phyloP scores from a whole-genome alignment of 1,284 basidiomycete genomes.

The Tausonia pullulans region DNA sequence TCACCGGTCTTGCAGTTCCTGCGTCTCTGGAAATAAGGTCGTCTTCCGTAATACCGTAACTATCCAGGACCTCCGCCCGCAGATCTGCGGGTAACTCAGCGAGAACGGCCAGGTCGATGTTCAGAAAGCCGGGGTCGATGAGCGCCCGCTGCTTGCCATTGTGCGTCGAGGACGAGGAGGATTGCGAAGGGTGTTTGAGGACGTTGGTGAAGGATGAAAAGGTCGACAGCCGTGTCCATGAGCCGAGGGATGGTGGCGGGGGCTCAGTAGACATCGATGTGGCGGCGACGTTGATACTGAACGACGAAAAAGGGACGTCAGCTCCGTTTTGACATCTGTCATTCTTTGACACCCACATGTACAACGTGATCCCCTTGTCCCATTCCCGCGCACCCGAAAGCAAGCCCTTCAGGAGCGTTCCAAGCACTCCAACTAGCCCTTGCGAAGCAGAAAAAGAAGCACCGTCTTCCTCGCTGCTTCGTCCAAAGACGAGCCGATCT shows the following conservation, averaged over 20 bases:
- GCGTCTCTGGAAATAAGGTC: background rate
- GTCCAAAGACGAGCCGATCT: constrained; percentile 1
- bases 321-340: no score
- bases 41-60: constrained; percentile 1
- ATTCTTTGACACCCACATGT: constrained; percentile 1
- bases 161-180: background rate
- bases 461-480: background rate
- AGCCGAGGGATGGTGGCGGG: background rate
- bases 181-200: no score
- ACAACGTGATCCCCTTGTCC: background rate
- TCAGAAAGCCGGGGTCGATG: background rate
- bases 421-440: background rate
- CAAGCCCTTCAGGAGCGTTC: background rate
- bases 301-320: background rate
- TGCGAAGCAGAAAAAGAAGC: no score
- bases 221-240: background rate
- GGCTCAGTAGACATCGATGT: background rate
- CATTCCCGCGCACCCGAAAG: background rate
- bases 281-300: constrained; percentile 15
- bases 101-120: constrained; percentile 6
- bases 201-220: background rate
- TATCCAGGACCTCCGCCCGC: background rate
- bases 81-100: background rate
- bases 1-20: background rate
- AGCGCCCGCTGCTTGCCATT: background rate